Evolutionary conservation across 306 rosid genomes (phyloP).

Genomic region (Pterocarpus macrocarpus): DNA sequence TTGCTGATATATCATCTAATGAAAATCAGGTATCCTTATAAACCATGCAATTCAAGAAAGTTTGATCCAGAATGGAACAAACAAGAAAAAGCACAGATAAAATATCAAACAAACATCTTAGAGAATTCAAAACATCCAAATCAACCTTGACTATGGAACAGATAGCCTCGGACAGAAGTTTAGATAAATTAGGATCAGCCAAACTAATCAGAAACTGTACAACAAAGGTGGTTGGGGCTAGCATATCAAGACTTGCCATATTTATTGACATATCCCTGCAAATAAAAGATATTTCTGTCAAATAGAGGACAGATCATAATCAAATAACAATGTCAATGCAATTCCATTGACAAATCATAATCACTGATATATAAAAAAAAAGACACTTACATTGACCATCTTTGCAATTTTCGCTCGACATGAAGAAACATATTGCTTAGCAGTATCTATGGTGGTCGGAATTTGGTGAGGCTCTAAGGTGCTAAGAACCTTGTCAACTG

Average conservation of each 20-base stretch:
- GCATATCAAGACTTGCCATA: conserved; percentile 81
- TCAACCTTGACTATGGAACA: conserved; percentile 50
- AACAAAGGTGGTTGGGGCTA: conserved; percentile 51
- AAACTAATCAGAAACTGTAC: conserved; percentile 65
- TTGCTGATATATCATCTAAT: conserved; percentile 18
- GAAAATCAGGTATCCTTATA: conserved; percentile 38
- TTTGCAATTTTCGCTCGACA: conserved; percentile 75
- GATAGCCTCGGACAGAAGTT: conserved; percentile 52
- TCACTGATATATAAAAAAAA: conserved; percentile 39
- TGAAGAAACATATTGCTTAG: conserved; percentile 70
- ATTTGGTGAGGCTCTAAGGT: conserved; percentile 78
- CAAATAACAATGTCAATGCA: conserved; percentile 32
- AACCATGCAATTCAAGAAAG: conserved; percentile 44
- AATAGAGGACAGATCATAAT: conserved; percentile 41
- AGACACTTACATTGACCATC: conserved; percentile 81
- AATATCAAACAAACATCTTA: conserved; percentile 42
- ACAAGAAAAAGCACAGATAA: conserved; percentile 31
- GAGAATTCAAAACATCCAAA: conserved; percentile 44
- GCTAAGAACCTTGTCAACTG: conserved; percentile 85
- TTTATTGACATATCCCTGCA: conserved; percentile 95
- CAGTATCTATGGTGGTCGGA: conserved; percentile 68
- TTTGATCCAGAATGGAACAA: conserved; percentile 44
- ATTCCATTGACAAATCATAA: conserved; percentile 33
- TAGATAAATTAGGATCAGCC: conserved; percentile 51
- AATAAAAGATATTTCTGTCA: conserved; percentile 57